Evolutionary conservation across 192 early-diverging fungal genomes (phyloP).

Genomic region (Gryganskiella cystojenkinii): DNA sequence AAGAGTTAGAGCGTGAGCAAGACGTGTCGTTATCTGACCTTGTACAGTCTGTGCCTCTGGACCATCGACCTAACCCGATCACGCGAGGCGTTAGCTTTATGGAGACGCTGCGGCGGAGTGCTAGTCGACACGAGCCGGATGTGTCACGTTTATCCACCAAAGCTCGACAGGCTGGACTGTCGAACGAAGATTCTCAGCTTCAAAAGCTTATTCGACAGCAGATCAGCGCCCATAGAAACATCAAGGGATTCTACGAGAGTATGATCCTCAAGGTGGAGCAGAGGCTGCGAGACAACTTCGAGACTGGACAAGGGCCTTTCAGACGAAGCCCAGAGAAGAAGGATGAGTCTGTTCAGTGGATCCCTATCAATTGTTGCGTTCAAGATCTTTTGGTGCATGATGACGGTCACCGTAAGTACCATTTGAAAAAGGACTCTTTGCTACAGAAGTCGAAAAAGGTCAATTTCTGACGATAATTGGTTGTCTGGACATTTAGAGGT

Average conservation of each 20-base stretch:
- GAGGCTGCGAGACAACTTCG: slow-evolving; percentile 31
- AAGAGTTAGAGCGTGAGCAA: slow-evolving; percentile 37
- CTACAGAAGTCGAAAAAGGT: no score
- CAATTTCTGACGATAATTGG: not conserved
- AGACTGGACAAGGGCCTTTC: slow-evolving; percentile 40
- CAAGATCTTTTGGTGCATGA: slow-evolving; percentile 44
- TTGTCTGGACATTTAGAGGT: slow-evolving; percentile 13
- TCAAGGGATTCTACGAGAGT: slow-evolving; percentile 32
- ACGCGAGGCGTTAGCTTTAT: slow-evolving; percentile 38
- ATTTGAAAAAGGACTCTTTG: no score
- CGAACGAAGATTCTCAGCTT: slow-evolving; percentile 36
- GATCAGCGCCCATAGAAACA: slow-evolving; percentile 41
- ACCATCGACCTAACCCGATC: slow-evolving; percentile 45
- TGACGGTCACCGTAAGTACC: slow-evolving; percentile 28
- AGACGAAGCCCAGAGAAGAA: slow-evolving; percentile 45
- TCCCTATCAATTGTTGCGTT: slow-evolving; percentile 40
- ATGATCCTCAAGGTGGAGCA: slow-evolving; percentile 40
- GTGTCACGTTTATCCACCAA: slow-evolving; percentile 9
- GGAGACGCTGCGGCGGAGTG: slow-evolving; percentile 23
- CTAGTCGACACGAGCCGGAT: not conserved
- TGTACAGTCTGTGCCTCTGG: slow-evolving; percentile 38
- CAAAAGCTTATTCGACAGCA: slow-evolving; percentile 41
- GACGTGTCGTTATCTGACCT: slow-evolving; percentile 29
- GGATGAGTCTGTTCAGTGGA: slow-evolving; percentile 41
- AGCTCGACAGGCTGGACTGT: slow-evolving; percentile 23